Percentiles rank a stretch among this genome's conserved stretches.
phyloP scores from a whole-genome alignment of 2,329 filamentous ascomycete species.

The Furcasterigmium furcatum region DNA sequence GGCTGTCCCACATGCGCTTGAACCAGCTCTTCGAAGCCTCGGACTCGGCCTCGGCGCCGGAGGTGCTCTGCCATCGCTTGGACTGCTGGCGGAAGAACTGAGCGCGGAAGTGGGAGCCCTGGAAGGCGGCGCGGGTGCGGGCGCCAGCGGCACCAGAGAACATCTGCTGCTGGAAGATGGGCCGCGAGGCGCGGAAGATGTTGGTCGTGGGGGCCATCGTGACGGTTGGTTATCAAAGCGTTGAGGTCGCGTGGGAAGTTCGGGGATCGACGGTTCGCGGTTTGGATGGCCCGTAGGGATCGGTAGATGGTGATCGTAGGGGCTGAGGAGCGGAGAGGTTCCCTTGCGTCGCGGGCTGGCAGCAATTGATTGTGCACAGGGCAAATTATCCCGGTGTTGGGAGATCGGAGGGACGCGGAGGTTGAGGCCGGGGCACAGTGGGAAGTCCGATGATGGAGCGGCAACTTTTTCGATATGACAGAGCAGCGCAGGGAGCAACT shows the following conservation, averaged over 20 bases:
- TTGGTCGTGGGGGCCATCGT: constrained; percentile 43
- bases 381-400: constrained; percentile 5
- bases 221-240: constrained; percentile 2
- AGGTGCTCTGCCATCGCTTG: constrained; percentile 70
- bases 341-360: constrained; percentile 1
- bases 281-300: not conserved
- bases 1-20: constrained; percentile 80
- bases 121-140: constrained; percentile 55
- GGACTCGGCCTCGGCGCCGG: constrained; percentile 36
- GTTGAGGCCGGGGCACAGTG: not conserved
- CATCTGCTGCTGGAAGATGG: constrained; percentile 51
- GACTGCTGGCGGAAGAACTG: constrained; percentile 35
- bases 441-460: constrained; percentile 8
- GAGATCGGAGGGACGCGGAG: constrained; percentile 1
- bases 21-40: constrained; percentile 54
- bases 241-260: not conserved
- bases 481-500: not conserved
- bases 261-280: not conserved
- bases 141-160: constrained; percentile 46
- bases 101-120: constrained; percentile 28
- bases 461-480: constrained; percentile 6
- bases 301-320: not conserved
- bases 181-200: constrained; percentile 53
- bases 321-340: constrained; percentile 8
- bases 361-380: constrained; percentile 4